These are phyloP conservation scores for Pichia eremophila DNA, from an alignment of 805 yeast genomes.

Conservation along the genomic window DNA sequence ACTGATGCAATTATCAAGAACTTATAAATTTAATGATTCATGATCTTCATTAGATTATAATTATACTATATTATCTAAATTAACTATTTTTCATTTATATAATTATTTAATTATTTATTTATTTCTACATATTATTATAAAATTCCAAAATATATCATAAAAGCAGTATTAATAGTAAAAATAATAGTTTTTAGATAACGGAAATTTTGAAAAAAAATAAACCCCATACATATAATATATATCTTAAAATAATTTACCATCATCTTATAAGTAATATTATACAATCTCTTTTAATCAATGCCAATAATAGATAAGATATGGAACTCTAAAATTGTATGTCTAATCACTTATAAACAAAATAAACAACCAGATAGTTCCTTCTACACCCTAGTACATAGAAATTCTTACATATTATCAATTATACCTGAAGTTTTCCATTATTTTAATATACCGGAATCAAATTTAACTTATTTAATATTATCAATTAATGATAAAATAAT, in stretches of 20 bases:
- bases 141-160: too few relatives aligned
- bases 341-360: not conserved
- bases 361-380: not conserved
- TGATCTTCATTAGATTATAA: too few relatives aligned
- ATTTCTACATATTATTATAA: too few relatives aligned
- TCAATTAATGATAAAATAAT: not conserved
- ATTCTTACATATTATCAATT: slow-evolving; percentile 39
- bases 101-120: too few relatives aligned
- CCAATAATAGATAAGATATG: not conserved
- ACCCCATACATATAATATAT: too few relatives aligned
- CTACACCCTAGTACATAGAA: slow-evolving; percentile 27
- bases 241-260: too few relatives aligned
- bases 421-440: slow-evolving; percentile 26
- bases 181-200: too few relatives aligned
- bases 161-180: too few relatives aligned
- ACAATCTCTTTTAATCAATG: not conserved
- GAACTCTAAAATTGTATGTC: not conserved
- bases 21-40: slow-evolving; percentile 33
- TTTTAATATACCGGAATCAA: slow-evolving; percentile 26
- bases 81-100: too few relatives aligned
- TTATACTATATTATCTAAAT: too few relatives aligned
- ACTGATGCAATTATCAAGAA: slow-evolving; percentile 83
- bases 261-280: too few relatives aligned
- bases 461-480: slow-evolving; percentile 14
- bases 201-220: too few relatives aligned